Evolutionary conservation across 345 rosid genomes (phyloP), one percentile per base, ranked within the genome.

Genomic region (Populus deltoides): DNA sequence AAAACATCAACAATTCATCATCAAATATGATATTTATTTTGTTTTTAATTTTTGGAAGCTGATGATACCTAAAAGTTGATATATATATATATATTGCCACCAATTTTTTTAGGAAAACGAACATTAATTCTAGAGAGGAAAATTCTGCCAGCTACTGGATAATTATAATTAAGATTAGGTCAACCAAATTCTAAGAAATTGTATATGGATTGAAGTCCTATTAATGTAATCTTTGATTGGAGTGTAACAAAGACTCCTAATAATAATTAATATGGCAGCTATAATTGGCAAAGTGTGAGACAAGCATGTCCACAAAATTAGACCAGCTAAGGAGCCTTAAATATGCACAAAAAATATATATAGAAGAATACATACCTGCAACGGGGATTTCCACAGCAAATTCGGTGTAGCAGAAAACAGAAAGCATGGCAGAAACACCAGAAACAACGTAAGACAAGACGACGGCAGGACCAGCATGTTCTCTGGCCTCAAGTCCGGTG

Each of bases 391-490:
- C 77, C 13, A 74, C 70, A 9, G 59, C 77, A 27, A 74, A 74
- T 31, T 74, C 77, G 9, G 77, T 74, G 77, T 74, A 74, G 16
- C 77, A 74, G 39, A 74, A 74, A 27, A 74, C 77, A 43, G 77
- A 74, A 18, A 74, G 77, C 70, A 63, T 41, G n/a, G 77, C 77
- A 13, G 77, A 74, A 49, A 74, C 70, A 31, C 77, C 77, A 0
- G 77, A 74, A 27, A 74, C 49, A 45, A 63, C 57, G 62, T 41
- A 74, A 18, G 70, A 74, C 69, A 74, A 45, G n/a, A 74, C 70
- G 25, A 74, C 77, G 0, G 77, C 77, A 7, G 77, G 77, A 17
- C 77, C 70, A 16, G 70, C 68, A 9, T 51, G 72, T 3, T 69
- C 72, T 13, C 1, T 38, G 0, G 51, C 72, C 31, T 69, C 51